A percentile compares a stretch with the other conserved stretches of the same genome.
Evolutionary conservation across 805 yeast species (phyloP).

Genomic region (Kurtzmaniella cleridarum): DNA sequence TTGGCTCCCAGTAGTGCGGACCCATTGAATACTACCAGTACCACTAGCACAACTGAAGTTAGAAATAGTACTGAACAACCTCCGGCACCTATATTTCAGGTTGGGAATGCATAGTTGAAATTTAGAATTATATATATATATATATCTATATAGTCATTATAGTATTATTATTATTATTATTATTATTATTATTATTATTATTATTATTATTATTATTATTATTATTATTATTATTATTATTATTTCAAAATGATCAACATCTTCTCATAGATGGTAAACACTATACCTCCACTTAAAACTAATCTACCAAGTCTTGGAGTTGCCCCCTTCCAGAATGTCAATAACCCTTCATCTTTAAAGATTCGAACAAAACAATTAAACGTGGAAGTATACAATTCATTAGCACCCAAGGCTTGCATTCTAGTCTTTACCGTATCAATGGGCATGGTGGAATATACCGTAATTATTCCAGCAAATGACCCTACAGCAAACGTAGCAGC

Average conservation of each 20-base stretch:
- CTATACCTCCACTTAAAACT: constrained; percentile 93
- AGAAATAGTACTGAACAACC: too few species aligned
- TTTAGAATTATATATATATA: background rate
- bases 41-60: background rate
- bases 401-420: constrained; percentile 89
- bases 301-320: constrained; percentile 93
- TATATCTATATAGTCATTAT: background rate
- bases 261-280: constrained; percentile 92
- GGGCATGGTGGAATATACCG: constrained; percentile 93
- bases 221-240: too few species aligned
- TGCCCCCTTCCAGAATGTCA: constrained; percentile 96
- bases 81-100: background rate
- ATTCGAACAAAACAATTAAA: constrained; percentile 76
- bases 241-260: constrained; percentile 57
- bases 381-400: constrained; percentile 65
- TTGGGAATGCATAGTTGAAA: background rate
- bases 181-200: background rate
- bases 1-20: constrained; percentile 35
- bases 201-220: background rate
- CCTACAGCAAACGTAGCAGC: constrained; percentile 84
- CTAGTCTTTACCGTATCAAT: constrained; percentile 94
- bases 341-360: constrained; percentile 80
- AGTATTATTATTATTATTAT: background rate
- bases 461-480: constrained; percentile 81
- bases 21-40: background rate